Evolutionary conservation across 164 flowering plant genomes (phyloP).

Genomic region (Vitis amurensis): DNA sequence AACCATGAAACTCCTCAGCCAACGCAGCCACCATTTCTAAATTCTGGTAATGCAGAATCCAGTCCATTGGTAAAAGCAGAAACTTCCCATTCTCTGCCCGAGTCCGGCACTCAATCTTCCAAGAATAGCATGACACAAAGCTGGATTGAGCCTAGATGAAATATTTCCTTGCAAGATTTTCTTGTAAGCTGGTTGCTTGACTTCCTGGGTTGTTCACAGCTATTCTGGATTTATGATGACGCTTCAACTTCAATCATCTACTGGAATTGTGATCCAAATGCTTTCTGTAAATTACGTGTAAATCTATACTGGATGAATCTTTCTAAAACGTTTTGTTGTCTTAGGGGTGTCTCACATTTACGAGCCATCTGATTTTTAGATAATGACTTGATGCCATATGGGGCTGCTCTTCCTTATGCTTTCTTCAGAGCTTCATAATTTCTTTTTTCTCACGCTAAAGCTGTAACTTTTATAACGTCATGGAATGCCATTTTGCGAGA

Average conservation of each 20-base stretch:
- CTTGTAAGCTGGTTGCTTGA: too few relatives aligned
- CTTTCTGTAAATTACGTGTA: constrained; percentile 1
- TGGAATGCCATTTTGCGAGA: too few relatives aligned
- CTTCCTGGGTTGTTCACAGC: too few relatives aligned
- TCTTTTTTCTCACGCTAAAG: too few relatives aligned
- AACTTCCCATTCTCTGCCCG: constrained; percentile 19
- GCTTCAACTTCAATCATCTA: too few relatives aligned
- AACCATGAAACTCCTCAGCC: constrained; percentile 49
- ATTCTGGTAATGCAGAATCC: constrained; percentile 20
- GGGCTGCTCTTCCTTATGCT: not conserved
- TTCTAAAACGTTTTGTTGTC: not conserved
- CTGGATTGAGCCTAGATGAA: constrained; percentile 53
- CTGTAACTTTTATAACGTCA: too few relatives aligned
- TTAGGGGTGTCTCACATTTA: not conserved
- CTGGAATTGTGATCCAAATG: too few relatives aligned
- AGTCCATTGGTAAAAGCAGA: constrained; percentile 3
- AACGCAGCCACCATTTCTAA: constrained; percentile 72
- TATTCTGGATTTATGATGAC: too few relatives aligned
- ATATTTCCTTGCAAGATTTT: not conserved
- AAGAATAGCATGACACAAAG: constrained; percentile 52
- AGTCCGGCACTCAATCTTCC: constrained; percentile 46
- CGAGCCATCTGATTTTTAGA: not conserved
- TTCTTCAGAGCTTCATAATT: too few relatives aligned
- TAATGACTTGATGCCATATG: too few relatives aligned
- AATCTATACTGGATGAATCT: not conserved